Base-by-base conservation (phyloP, 768 basidiomycete genomes). In the Melanogaster broomeanus region DNA sequence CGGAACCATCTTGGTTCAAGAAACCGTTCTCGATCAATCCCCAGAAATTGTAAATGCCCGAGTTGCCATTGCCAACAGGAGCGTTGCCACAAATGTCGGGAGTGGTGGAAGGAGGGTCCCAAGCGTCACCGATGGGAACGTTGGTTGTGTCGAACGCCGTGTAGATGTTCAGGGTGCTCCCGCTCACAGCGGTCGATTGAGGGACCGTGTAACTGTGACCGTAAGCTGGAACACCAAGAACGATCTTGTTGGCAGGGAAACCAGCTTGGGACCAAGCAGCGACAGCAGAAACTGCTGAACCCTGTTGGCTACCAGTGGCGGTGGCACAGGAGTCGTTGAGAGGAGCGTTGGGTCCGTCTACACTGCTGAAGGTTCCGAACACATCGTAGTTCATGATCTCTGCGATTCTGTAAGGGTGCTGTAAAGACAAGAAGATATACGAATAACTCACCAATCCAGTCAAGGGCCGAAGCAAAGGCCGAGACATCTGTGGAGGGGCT, bases 191-290 rank as follows among this genome's bases (percentile, higher is more conserved):
- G 3, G 61, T 53, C 24, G 65, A 62, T n/a, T 57, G 57, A 18
- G 56, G 19, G 4, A 69, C 67, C 0, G 37, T 69, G 75, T 75
- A 94, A 19, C 90, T 83, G 70, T 92, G 92, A 1, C 90, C 91
- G 69, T 92, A 96, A 16, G 86, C 73, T 12, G 93, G 82, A 1
- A 96, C 84, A 47, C 93, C 95, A 7, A 98, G 81, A 25, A 93
- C 82, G 51, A 96, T 85, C 72, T 88, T 71, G 46, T 55, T 51
- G 8, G 76, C 70, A 16, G 93, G 88, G 70, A 98, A 85, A 11
- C 90, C 89, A 34, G 93, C 93, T 0, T 62, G 58, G 1, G 76
- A 81, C 95, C 94, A 97, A 3, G 82, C 79, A 9, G 73, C 64
- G 39, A 98, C 78, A 4, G 89, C 85, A 7, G 85, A 84, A 21